These are phyloP conservation scores for Backusella morwellensis DNA, from an alignment of 192 early-diverging fungal genomes.

Conservation along the genomic window DNA sequence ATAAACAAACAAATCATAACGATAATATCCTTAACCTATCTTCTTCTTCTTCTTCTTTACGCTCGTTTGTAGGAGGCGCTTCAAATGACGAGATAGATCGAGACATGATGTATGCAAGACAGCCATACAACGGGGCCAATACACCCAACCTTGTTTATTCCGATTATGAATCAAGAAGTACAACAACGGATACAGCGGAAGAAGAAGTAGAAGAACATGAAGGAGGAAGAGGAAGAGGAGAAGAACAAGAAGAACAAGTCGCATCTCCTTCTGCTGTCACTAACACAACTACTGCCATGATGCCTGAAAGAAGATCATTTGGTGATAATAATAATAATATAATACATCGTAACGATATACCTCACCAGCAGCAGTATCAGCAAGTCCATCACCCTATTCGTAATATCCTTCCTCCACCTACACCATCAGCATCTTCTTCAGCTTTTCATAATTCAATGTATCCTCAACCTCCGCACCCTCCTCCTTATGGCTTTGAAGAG, in stretches of 20 bases:
- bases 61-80: constrained; percentile 17
- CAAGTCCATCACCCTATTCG: not conserved
- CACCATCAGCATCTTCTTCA: not conserved
- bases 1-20: not conserved
- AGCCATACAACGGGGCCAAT: constrained; percentile 7
- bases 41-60: not conserved
- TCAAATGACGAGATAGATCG: constrained; percentile 16
- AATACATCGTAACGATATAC: not conserved
- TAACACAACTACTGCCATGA: not conserved
- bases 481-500: constrained; percentile 1
- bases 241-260: not conserved
- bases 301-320: not conserved
- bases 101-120: constrained; percentile 5
- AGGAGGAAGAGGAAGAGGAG: not conserved
- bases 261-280: not conserved
- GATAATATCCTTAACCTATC: constrained; percentile 9
- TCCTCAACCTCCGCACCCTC: constrained; percentile 1
- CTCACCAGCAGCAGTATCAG: not conserved
- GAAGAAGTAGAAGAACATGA: not conserved
- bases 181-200: constrained; percentile 8
- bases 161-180: constrained; percentile 12
- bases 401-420: constrained; percentile 6
- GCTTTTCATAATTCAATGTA: constrained; percentile 1
- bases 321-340: constrained; percentile 5
- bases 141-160: constrained; percentile 12